Conservation (phyloP, 805 yeast genomes). For the Cyberlindnera nakhonratchasimensis region DNA sequence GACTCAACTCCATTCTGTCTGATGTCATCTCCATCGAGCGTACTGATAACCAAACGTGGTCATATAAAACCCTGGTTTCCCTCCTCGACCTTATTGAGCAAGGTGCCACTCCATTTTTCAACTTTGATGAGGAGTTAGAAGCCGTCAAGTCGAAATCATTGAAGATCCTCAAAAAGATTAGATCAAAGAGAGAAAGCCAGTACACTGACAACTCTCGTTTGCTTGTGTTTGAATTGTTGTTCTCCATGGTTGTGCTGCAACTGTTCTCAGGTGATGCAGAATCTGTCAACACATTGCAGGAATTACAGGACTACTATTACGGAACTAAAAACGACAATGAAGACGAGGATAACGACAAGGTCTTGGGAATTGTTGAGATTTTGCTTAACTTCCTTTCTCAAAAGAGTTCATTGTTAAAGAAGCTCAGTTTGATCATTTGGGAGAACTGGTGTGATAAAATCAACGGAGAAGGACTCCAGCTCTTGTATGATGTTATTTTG, state of each 20-base stretch:
- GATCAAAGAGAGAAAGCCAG: constrained; percentile 32
- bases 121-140: constrained; percentile 58
- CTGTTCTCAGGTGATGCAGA: constrained; percentile 75
- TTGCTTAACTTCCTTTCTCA: constrained; percentile 55
- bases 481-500: constrained; percentile 51
- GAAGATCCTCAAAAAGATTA: constrained; percentile 43
- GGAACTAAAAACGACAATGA: constrained; percentile 42
- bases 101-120: constrained; percentile 29
- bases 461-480: constrained; percentile 41
- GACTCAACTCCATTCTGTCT: constrained; percentile 65
- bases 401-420: constrained; percentile 54
- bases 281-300: constrained; percentile 69
- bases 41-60: constrained; percentile 54
- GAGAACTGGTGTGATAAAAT: constrained; percentile 49
- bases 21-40: constrained; percentile 47
- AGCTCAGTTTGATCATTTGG: constrained; percentile 54
- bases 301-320: constrained; percentile 59
- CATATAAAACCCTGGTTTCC: constrained; percentile 46
- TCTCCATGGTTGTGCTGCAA: constrained; percentile 75
- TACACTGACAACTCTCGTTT: constrained; percentile 36
- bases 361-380: constrained; percentile 56
- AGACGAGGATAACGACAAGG: constrained; percentile 38
- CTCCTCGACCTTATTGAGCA: constrained; percentile 29
- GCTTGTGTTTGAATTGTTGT: constrained; percentile 68
- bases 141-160: constrained; percentile 47